Evolutionary conservation across 228 moss, liverwort and hornwort species (phyloP).

Genomic region (Sphagnum fallax): DNA sequence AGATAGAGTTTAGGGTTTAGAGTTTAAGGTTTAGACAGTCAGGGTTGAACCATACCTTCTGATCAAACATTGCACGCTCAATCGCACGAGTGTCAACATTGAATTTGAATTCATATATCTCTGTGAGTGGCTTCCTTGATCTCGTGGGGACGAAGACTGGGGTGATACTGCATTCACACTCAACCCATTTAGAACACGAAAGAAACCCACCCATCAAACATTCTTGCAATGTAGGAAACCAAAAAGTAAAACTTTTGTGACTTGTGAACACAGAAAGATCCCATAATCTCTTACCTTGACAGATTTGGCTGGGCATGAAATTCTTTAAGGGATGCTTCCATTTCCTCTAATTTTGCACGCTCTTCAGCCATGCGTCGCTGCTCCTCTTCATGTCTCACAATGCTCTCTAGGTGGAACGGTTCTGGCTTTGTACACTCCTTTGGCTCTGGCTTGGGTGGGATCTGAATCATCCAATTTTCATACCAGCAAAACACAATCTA

Average conservation of each 20-base stretch:
- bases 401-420: constrained; percentile 76
- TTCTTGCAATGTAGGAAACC: too few relatives aligned
- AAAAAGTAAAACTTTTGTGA: too few relatives aligned
- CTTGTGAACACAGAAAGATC: too few relatives aligned
- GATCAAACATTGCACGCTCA: constrained; percentile 67
- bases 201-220: too few relatives aligned
- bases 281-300: constrained; percentile 38
- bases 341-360: constrained; percentile 45
- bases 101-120: constrained; percentile 64
- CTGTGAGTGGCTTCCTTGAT: constrained; percentile 65
- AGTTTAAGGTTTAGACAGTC: too few relatives aligned
- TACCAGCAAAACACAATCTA: too few relatives aligned
- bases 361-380: constrained; percentile 50
- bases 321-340: constrained; percentile 45
- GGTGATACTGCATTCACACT: not conserved
- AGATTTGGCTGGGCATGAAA: constrained; percentile 72
- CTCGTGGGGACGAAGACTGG: constrained; percentile 42
- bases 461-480: constrained; percentile 10
- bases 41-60: constrained; percentile 29
- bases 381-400: constrained; percentile 68
- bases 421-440: constrained; percentile 65
- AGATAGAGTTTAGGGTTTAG: too few relatives aligned
- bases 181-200: too few relatives aligned
- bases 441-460: constrained; percentile 61
- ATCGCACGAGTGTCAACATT: constrained; percentile 48